Evolutionary conservation across 2,329 filamentous ascomycete species (phyloP).

Genomic region (Monilinia vaccinii-corymbosi): DNA sequence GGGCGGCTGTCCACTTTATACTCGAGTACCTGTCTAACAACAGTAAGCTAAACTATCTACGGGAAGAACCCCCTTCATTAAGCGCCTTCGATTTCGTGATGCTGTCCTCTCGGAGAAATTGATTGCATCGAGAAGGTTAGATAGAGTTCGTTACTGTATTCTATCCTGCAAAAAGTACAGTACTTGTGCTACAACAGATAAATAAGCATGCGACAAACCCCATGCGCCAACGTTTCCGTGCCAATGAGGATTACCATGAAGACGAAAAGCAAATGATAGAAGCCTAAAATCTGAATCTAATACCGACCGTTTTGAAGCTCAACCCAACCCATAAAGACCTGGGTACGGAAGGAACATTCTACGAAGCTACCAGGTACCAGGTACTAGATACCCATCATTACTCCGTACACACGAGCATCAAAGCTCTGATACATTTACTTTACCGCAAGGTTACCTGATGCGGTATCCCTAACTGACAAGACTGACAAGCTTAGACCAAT

Average conservation of each 20-base stretch:
- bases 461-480: not conserved
- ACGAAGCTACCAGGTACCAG: constrained; percentile 3
- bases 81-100: not conserved
- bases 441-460: not conserved
- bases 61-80: too few species aligned
- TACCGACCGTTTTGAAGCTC: not conserved
- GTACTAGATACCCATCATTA: not conserved
- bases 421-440: not conserved
- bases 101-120: not conserved
- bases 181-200: not conserved
- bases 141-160: not conserved
- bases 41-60: too few species aligned
- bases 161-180: not conserved
- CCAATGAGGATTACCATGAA: not conserved
- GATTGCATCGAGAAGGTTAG: not conserved
- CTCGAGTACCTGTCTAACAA: too few species aligned
- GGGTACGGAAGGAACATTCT: not conserved
- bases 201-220: not conserved
- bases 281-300: not conserved
- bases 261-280: not conserved
- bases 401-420: not conserved
- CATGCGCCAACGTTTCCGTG: not conserved
- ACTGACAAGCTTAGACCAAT: not conserved
- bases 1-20: too few species aligned
- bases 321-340: not conserved